Evolutionary conservation across 2,329 filamentous ascomycete species (phyloP), one percentile per base, ranked within the genome.

Genomic region (Neoarthrinium moseri): DNA sequence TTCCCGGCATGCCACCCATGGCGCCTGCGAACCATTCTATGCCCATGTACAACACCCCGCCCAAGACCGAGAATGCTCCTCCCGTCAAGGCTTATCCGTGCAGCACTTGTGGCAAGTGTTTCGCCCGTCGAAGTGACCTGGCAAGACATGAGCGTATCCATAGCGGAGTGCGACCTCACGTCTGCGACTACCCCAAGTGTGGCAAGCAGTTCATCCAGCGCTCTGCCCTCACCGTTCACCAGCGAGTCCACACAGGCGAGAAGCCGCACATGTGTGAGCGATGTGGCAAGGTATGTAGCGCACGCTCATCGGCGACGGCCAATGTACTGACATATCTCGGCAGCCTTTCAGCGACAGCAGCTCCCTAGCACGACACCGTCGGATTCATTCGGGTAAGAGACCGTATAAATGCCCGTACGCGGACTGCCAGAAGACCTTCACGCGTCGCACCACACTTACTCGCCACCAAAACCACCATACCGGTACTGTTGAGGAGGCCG

Each of bases 361-460:
- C 60, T 97, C 92, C 15, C 75, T 99, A 18, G 94, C 94, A 12
- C 82, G 94, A 45, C 94, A 99, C 70, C 85, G 94, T 49, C 84
- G 94, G 53, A 97, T 96, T 50, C 94, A 99, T 64, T 95, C 90
- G 4, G 94, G 94, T 48, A 96, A 94, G 70, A 81, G 94, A 40
- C 94, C 94, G 2, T 99, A 97, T 75, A 96, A 96, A 68, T 99
- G 94, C 70, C 91, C 91, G 1, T 97, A 94, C 59, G 91, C 91
- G 49, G 91, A 96, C 66, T 99, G 94, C 68, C 91, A 97, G 64
- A 97, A 97, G 78, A 97, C 92, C 0, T 99, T 99, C 62, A 99
- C 94, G 8, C 86, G 94, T 47, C 87, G 92, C 53, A 97, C 94
- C 1, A 97, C 94, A 3, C 75, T 99, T 51, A 99, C 92, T 2